A percentile compares a stretch with the other conserved stretches of the same genome.
phyloP scores from a whole-genome alignment of 2,329 filamentous ascomycete genomes.

The Fusarium begoniae region DNA sequence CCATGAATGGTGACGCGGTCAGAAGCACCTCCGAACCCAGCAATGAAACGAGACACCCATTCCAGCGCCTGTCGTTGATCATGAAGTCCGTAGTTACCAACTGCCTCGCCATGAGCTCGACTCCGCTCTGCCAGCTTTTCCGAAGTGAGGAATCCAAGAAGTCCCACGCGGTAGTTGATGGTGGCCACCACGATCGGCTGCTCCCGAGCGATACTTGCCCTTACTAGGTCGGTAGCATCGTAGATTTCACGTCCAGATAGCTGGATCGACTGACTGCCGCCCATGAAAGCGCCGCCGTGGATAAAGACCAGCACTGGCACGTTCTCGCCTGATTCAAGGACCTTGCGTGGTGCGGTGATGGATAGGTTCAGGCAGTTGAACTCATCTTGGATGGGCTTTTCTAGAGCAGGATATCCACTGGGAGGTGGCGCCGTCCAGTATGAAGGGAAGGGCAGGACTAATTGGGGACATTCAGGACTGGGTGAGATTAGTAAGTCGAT shows the following conservation, averaged over 20 bases:
- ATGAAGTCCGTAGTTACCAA: neutral
- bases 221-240: neutral
- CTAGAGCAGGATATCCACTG: neutral
- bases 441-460: neutral
- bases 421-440: neutral
- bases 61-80: neutral
- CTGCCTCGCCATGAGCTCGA: neutral
- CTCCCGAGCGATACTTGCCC: neutral
- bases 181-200: neutral
- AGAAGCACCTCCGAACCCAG: neutral
- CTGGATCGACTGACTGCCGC: neutral
- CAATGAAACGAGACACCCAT: neutral
- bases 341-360: neutral
- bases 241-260: neutral
- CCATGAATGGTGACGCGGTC: neutral
- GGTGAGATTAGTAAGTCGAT: neutral
- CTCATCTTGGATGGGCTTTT: neutral
- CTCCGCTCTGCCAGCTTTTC: neutral
- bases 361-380: neutral
- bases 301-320: neutral
- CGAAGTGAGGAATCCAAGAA: neutral
- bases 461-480: neutral
- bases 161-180: neutral
- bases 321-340: neutral
- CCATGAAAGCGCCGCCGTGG: neutral